Conservation (phyloP, 148 eudicot genomes). For the Vaccinium myrtillus region DNA sequence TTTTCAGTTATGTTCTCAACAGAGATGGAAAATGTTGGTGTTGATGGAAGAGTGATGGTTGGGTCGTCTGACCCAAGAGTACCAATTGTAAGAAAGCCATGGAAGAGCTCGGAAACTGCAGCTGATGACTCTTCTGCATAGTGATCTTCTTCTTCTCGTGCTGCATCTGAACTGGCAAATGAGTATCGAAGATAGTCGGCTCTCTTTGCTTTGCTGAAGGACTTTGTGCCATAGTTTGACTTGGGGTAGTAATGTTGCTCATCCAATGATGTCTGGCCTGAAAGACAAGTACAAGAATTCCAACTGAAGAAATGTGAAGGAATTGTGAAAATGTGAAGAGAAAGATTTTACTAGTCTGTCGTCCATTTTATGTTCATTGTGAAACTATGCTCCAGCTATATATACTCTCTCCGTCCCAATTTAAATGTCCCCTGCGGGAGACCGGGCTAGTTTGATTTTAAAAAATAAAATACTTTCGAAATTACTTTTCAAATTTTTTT, state of each 20-base stretch:
- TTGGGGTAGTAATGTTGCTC: constrained; percentile 47
- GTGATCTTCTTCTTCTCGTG: constrained; percentile 41
- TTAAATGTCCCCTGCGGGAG: too few relatives aligned
- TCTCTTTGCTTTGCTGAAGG: constrained; percentile 47
- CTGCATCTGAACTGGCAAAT: constrained; percentile 52
- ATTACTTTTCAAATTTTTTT: too few relatives aligned
- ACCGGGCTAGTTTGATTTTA: too few relatives aligned
- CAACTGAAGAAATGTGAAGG: constrained; percentile 14
- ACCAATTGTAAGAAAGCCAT: constrained; percentile 90
- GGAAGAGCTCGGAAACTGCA: constrained; percentile 56
- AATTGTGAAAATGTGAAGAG: background rate
- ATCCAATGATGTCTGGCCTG: constrained; percentile 61
- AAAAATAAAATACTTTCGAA: too few relatives aligned
- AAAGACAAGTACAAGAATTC: constrained; percentile 35
- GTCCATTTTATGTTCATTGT: background rate
- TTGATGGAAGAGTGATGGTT: constrained; percentile 48
- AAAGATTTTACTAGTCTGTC: background rate
- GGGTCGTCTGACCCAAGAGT: constrained; percentile 72
- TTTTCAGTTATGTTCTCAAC: constrained; percentile 60
- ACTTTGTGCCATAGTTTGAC: constrained; percentile 40
- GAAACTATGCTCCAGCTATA: background rate
- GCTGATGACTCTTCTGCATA: constrained; percentile 51
- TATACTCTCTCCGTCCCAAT: too few relatives aligned
- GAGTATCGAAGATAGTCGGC: constrained; percentile 47
- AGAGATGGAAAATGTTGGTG: constrained; percentile 72